Evolutionary conservation across 106 monocot species (phyloP).

Genomic region (Dioscorea zingiberensis): DNA sequence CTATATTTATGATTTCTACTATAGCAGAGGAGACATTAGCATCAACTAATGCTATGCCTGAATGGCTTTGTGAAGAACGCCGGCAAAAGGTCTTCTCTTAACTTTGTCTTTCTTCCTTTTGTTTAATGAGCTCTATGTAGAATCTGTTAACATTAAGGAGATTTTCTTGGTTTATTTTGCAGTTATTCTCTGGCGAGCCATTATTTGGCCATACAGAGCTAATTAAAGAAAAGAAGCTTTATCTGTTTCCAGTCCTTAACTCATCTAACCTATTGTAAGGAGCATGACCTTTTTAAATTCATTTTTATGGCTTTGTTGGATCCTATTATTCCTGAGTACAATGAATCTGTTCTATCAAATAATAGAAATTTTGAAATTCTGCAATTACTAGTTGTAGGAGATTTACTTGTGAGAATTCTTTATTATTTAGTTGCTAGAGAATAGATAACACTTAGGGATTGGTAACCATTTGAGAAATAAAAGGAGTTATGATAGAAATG

Average conservation of each 20-base stretch:
- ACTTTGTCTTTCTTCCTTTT: background rate
- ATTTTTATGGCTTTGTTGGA: background rate
- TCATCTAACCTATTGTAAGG: slow-evolving; percentile 55
- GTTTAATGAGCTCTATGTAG: background rate
- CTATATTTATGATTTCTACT: slow-evolving; percentile 78
- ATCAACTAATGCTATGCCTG: slow-evolving; percentile 69
- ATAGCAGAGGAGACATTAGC: slow-evolving; percentile 57
- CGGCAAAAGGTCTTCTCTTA: slow-evolving; percentile 62
- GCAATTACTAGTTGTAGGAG: too few relatives aligned
- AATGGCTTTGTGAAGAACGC: slow-evolving; percentile 82
- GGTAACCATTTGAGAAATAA: too few relatives aligned
- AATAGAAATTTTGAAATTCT: too few relatives aligned
- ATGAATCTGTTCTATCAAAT: too few relatives aligned
- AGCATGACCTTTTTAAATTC: background rate
- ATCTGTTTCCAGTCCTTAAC: slow-evolving; percentile 41
- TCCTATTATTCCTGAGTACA: too few relatives aligned
- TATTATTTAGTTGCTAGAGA: too few relatives aligned
- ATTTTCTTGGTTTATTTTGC: slow-evolving; percentile 8
- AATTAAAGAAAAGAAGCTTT: slow-evolving; percentile 47
- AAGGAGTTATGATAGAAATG: too few relatives aligned
- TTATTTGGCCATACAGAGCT: slow-evolving; percentile 70
- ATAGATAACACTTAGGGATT: too few relatives aligned
- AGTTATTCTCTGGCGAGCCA: slow-evolving; percentile 79
- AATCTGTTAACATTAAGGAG: background rate
- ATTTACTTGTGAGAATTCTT: too few relatives aligned